Evolutionary conservation across 225 moss, liverwort and hornwort species (phyloP).

Genomic region (Pseudoscleropodium purum): DNA sequence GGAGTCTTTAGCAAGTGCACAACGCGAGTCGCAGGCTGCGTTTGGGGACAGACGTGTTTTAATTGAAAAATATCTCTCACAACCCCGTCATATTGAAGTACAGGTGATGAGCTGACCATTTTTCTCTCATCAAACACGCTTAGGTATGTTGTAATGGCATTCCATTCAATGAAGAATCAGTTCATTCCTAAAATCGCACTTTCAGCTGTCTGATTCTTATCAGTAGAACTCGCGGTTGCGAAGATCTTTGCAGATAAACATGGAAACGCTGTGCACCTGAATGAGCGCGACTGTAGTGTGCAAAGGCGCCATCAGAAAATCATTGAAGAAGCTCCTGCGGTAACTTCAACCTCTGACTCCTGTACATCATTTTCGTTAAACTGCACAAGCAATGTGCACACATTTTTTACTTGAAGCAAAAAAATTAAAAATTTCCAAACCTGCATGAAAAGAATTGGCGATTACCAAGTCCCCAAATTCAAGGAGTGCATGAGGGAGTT

Average conservation of each 20-base stretch:
- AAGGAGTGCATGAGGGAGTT: not conserved
- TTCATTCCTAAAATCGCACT: not conserved
- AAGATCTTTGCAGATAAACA: conserved; percentile 98
- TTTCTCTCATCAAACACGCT: not conserved
- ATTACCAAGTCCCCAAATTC: not conserved
- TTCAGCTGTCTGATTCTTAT: not conserved
- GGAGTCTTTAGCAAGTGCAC: conserved; percentile 79
- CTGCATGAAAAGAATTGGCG: not conserved
- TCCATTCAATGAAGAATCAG: not conserved
- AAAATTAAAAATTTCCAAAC: too few species aligned
- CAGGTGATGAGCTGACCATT: conserved; percentile 49
- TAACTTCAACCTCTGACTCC: conserved; percentile 13
- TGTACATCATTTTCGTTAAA: not conserved
- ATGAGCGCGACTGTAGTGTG: conserved; percentile 96
- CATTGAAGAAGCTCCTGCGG: conserved; percentile 98
- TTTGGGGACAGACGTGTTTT: conserved; percentile 85
- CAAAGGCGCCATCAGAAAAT: conserved; percentile 99
- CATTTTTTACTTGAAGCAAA: not conserved
- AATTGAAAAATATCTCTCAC: conserved; percentile 82
- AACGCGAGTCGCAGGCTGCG: conserved; percentile 89
- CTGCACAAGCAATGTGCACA: not conserved
- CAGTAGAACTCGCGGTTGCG: not conserved
- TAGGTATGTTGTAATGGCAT: not conserved
- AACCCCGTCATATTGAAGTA: conserved; percentile 95
- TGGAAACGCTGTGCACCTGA: conserved; percentile 80